phyloP scores from a whole-genome alignment of 192 early-diverging fungal genomes.

The Coemansia sp. region DNA sequence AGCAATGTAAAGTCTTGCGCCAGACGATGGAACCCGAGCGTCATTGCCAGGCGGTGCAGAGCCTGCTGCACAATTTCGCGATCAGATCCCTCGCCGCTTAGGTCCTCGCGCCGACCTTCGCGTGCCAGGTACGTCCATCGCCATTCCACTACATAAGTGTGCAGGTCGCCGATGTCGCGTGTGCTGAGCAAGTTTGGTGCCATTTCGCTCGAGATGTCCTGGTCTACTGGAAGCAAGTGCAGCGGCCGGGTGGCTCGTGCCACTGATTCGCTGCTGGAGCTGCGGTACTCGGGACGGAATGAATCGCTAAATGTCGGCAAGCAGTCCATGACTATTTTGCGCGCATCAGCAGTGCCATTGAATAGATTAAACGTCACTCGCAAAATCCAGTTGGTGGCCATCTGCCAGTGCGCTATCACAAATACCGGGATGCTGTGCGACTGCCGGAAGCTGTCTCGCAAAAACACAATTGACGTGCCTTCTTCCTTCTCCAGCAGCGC shows the following conservation, averaged over 20 bases:
- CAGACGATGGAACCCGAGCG: constrained; percentile 35
- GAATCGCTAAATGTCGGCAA: constrained; percentile 32
- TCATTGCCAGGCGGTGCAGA: constrained; percentile 44
- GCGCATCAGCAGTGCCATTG: constrained; percentile 42
- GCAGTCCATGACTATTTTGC: constrained; percentile 45
- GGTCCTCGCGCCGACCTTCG: constrained; percentile 41
- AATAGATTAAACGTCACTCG: constrained; percentile 44
- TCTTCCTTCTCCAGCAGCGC: constrained; percentile 36
- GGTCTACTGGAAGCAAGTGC: constrained; percentile 46
- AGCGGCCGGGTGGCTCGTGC: constrained; percentile 43
- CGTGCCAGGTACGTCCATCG: constrained; percentile 52
- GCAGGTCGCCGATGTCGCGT: constrained; percentile 48
- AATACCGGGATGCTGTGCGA: constrained; percentile 34
- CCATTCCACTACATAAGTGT: constrained; percentile 53
- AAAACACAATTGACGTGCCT: constrained; percentile 37
- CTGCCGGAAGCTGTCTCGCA: constrained; percentile 38
- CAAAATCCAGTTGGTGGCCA: constrained; percentile 46
- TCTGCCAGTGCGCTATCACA: constrained; percentile 40
- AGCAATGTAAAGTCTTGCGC: constrained; percentile 49
- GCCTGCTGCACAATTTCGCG: constrained; percentile 50
- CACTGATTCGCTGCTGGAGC: constrained; percentile 26
- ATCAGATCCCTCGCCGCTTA: constrained; percentile 45
- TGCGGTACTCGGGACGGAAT: constrained; percentile 31
- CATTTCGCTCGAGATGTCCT: constrained; percentile 15
- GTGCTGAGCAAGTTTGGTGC: constrained; percentile 35